Evolutionary conservation across 768 basidiomycete genomes (phyloP).

Genomic region (Psilocybe azurescens): DNA sequence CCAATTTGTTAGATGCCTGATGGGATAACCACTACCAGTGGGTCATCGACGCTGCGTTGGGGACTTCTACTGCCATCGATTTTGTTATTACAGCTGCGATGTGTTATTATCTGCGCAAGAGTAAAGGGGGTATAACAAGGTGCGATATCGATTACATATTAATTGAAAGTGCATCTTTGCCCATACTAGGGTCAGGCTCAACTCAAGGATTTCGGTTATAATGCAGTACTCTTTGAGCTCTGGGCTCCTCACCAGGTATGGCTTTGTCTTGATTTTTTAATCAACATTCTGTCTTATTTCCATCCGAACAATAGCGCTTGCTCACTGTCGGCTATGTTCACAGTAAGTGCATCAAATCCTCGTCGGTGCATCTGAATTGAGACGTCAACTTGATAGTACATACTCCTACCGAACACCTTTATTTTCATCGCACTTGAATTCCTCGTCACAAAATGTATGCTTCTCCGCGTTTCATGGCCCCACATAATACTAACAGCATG

Average conservation of each 20-base stretch:
- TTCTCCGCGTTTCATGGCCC: background rate
- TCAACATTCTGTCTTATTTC: background rate
- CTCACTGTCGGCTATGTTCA: slow-evolving; percentile 48
- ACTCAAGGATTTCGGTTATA: slow-evolving; percentile 37
- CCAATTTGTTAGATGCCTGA: background rate
- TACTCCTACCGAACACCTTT: slow-evolving; percentile 47
- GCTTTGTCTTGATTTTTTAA: background rate
- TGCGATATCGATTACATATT: slow-evolving; percentile 12
- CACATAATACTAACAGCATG: background rate
- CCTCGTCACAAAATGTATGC: slow-evolving; percentile 49
- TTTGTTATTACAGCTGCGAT: slow-evolving; percentile 44
- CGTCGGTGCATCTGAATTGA: background rate
- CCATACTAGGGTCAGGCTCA: slow-evolving; percentile 25
- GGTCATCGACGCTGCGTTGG: slow-evolving; percentile 46
- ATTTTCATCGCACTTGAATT: slow-evolving; percentile 48
- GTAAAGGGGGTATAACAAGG: slow-evolving; percentile 30
- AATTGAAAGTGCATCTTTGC: background rate
- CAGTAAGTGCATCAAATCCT: slow-evolving; percentile 30
- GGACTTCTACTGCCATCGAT: slow-evolving; percentile 48
- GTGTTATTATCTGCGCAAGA: slow-evolving; percentile 41
- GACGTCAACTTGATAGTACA: slow-evolving; percentile 35
- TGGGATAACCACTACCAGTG: slow-evolving; percentile 33
- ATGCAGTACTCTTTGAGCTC: slow-evolving; percentile 44
- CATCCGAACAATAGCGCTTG: slow-evolving; percentile 37
- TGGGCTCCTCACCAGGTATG: slow-evolving; percentile 44